These are phyloP conservation scores for Daldinia bambusicola DNA, from an alignment of 495 filamentous ascomycete genomes.

Conservation along the genomic window DNA sequence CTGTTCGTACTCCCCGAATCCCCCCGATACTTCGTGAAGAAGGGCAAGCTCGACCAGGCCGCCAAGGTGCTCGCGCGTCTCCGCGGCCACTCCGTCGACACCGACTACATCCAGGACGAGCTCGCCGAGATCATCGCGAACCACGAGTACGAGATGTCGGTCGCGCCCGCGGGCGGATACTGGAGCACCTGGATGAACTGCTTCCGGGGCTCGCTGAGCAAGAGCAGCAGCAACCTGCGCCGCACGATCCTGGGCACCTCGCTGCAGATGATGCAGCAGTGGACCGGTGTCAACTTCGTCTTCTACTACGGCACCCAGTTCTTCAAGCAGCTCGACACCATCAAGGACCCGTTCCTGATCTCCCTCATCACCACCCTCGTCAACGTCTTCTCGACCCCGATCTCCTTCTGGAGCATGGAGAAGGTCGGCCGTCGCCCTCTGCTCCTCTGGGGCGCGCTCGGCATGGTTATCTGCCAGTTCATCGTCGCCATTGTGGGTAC, in stretches of 20 bases:
- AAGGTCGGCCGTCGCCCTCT: conserved; percentile 74
- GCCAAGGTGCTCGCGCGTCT: conserved; percentile 70
- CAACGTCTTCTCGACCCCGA: conserved; percentile 78
- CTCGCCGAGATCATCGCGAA: conserved; percentile 84
- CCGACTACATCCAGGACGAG: conserved; percentile 73
- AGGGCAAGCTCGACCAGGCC: conserved; percentile 71
- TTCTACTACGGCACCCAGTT: conserved; percentile 77
- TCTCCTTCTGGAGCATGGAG: conserved; percentile 72
- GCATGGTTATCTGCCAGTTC: conserved; percentile 76
- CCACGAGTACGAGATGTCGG: conserved; percentile 78
- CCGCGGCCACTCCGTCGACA: conserved; percentile 71
- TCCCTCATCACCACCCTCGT: conserved; percentile 77
- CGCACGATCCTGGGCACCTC: conserved; percentile 80
- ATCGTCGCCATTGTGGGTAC: conserved; percentile 79
- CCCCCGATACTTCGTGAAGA: conserved; percentile 83
- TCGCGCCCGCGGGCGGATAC: conserved; percentile 72
- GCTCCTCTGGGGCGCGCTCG: conserved; percentile 72
- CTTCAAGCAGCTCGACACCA: conserved; percentile 69
- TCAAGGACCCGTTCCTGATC: conserved; percentile 73
- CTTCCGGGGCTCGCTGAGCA: conserved; percentile 67
- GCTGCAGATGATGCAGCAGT: conserved; percentile 80
- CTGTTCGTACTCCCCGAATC: conserved; percentile 77
- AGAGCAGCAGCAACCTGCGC: conserved; percentile 69
- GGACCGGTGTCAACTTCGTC: conserved; percentile 56
- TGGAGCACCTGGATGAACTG: conserved; percentile 74